Base-by-base conservation (phyloP, 2,329 filamentous ascomycete genomes). In the Cryphonectria japonica region DNA sequence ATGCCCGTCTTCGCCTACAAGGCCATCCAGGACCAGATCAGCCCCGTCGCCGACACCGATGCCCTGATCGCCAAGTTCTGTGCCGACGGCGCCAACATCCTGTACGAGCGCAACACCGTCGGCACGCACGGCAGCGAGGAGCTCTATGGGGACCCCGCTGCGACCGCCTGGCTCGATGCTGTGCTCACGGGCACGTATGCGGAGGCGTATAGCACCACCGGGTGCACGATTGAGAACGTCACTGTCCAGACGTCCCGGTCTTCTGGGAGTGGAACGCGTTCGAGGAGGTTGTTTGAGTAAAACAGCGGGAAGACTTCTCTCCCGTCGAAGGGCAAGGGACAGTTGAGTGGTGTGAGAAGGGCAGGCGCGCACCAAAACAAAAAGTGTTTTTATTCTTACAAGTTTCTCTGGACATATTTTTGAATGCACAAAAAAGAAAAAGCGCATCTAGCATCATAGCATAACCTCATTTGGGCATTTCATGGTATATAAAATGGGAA, bases 1-100 rank as follows among this genome's bases (percentile, higher is more conserved):
- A 82, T 84, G 76, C 85, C 84, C 1, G 43, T 86, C 0, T 83
- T 82, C 62, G 78, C 82, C 1, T 85, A 86, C 78, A 85, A 87
- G 73, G 82, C 83, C 1, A 78, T 83, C 62, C 63, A 77, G 5
- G 85, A 87, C 69, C 79, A 84, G 72, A 75, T 85, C 65, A 82
- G 78, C 50, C 75, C 77, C 11, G 76, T 84, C n/a, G 76, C 74
- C 9, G 81, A 83, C 43, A 85, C 81, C 1, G 83, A 85, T 70
- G 75, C 70, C 0, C 73, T 85, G 26, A 77, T 85, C 1, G 64
- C 78, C 0, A 73, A 75, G 32, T 84, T 82, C 71, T 86, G 84
- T 70, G 71, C 67, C 0, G 76, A 77, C 5, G 83, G 83, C 6
- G 82, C 79, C 6, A 81, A 79, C n/a, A 82, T 86, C 60, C 74